A percentile compares a stretch with the other conserved stretches of the same genome.
Conservation (phyloP, 768 basidiomycete genomes). For the Mycena indigotica region DNA sequence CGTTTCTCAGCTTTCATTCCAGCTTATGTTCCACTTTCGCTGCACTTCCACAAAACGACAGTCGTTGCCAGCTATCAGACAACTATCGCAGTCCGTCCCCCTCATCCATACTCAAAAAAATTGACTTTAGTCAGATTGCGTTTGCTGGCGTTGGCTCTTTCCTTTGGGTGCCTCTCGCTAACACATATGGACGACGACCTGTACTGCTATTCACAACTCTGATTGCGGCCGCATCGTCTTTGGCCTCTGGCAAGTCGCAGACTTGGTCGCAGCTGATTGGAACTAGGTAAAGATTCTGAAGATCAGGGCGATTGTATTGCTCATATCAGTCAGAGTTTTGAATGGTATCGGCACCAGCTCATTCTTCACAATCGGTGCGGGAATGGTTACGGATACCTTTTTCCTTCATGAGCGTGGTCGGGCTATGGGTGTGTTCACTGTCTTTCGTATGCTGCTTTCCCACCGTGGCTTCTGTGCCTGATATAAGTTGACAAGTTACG, state of each 20-base stretch:
- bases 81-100: constrained; percentile 12
- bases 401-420: constrained; percentile 27
- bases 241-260: constrained; percentile 22
- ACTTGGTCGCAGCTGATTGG: constrained; percentile 27
- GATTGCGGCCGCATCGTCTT: constrained; percentile 22
- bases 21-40: constrained; percentile 27
- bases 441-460: constrained; percentile 7
- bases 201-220: constrained; percentile 24
- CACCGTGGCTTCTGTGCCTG: neutral
- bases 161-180: constrained; percentile 25
- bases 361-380: constrained; percentile 25
- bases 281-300: no score
- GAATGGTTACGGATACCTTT: constrained; percentile 23
- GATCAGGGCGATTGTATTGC: no score
- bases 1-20: neutral
- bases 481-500: constrained; percentile 3
- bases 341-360: constrained; percentile 22
- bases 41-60: constrained; percentile 25
- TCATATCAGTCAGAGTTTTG: constrained; percentile 21
- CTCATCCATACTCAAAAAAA: neutral
- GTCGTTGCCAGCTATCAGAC: constrained; percentile 26
- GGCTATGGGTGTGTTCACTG: constrained; percentile 23
- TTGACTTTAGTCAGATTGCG: constrained; percentile 14
- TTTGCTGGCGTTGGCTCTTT: constrained; percentile 23
- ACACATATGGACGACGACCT: constrained; percentile 26